Base-by-base conservation (phyloP, 2,329 filamentous ascomycete species). In the Colletotrichum lini region DNA sequence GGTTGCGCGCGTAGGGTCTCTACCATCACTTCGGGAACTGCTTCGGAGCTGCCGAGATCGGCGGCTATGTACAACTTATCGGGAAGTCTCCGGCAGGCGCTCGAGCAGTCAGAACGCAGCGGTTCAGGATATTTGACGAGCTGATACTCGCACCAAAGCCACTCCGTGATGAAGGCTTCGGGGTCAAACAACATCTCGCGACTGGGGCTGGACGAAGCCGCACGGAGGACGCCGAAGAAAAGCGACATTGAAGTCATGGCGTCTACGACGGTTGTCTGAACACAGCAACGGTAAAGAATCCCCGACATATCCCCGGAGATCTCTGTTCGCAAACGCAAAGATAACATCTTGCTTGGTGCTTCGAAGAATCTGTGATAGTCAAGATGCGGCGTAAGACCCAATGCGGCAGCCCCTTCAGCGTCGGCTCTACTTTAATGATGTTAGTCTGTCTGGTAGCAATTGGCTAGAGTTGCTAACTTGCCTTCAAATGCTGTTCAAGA, bases 341-440 rank as follows among this genome's bases (percentile, higher is more conserved):
- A 67, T 4, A 82, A 69, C 15, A 74, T 72, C 60, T 76, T 74
- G 2, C 75, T 77, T 18, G 76, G 65, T 52, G 76, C 74, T 53
- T 66, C 53, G 73, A 74, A 77, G 16, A 65, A 59, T 23, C 78
- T 76, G 1, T 70, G 67, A 60, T 80, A 80, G 2, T 78, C 75
- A 44, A 82, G 76, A 65, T 79, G 81, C 0, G 81, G 81, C 16
- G 63, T 73, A 3, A 77, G 74, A 7, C 75, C 79, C 4, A 82
- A 75, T 8, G 78, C 74, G 21, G 77, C 75, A 38, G 81, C 79
- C 10, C 81, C 81, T 73, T 78, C 79, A 52, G 82, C 76, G 59
- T 83, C 81, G 61, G 80, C 80, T 69, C 80, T 82, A 64, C 57
- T 50, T 47, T 56, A 58, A 35, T 16, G 44, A 30, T 30, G 65